Base-by-base conservation (phyloP, 2,329 filamentous ascomycete genomes). In the Pyricularia pennisetigena region DNA sequence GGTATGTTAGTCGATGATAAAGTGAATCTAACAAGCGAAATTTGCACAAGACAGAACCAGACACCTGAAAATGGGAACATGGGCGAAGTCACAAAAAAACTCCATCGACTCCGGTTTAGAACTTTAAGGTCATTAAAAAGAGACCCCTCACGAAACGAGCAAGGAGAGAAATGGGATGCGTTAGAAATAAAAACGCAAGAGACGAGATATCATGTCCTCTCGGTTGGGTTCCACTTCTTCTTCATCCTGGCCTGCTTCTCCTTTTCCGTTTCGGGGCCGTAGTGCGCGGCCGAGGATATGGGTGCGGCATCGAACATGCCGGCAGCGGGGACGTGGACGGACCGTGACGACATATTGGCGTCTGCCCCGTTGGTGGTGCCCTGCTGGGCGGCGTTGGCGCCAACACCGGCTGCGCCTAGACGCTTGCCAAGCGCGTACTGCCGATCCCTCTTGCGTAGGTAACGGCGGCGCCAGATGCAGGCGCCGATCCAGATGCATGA, bases 381-480 rank as follows among this genome's bases (percentile, higher is more conserved):
- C 64, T 73, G 59, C 75, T 54, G 41, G 41, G 12, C 74, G 6
- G 76, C 77, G 66, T 74, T 71, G 9, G 74, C 73, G 68, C 76
- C 77, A 64, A 77, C 74, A 23, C 76, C 77, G 59, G 78, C 73
- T 30, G 73, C 76, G 67, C 77, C 78, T 10, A 76, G 76, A 49
- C 71, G 71, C 71, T 82, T 82, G 74, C 79, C 79, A 12, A 84
- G 78, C 35, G 82, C 80, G 71, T 82, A 82, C 73, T 84, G 81
- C 59, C 82, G 82, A 73, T 91, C 89, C 78, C 84, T 88, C 79
- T 88, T 90, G 71, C 87, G 87, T 71, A 92, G 82, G 78, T 94
- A 90, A 72, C 90, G 88, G 69, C 88, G 87, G 72, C 92, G 90
- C 79, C 92, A 87, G 76, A 90, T 85, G 74, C 88, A 86, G 57